Conservation (phyloP, 495 filamentous ascomycete species). For the Daldinia childiae region DNA sequence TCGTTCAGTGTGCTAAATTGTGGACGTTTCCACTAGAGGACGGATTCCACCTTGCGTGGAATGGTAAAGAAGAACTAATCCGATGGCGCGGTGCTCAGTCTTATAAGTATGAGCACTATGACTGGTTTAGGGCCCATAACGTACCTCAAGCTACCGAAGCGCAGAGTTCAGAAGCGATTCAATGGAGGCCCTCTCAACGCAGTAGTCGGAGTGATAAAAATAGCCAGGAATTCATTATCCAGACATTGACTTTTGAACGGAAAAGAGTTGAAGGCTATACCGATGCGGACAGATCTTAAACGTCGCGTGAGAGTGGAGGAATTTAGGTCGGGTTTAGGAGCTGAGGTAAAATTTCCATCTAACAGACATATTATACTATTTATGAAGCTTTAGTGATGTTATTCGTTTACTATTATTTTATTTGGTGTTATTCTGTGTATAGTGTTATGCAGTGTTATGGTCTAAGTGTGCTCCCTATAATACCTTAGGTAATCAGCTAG, state of each 20-base stretch:
- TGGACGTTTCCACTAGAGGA: slow-evolving; percentile 42
- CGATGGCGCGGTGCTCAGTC: slow-evolving; percentile 38
- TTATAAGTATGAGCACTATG: slow-evolving; percentile 25
- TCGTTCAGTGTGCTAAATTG: slow-evolving; percentile 42
- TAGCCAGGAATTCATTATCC: slow-evolving; percentile 28
- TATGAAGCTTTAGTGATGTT: neutral
- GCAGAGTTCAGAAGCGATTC: neutral
- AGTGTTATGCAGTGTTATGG: no score
- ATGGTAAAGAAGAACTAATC: slow-evolving; percentile 23
- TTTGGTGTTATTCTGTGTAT: no score
- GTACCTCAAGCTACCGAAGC: neutral
- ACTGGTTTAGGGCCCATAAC: slow-evolving; percentile 14
- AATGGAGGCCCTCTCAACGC: slow-evolving; percentile 10
- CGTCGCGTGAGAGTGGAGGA: neutral
- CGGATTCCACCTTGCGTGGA: slow-evolving; percentile 37
- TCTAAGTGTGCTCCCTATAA: no score
- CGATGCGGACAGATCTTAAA: neutral
- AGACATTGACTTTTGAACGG: slow-evolving; percentile 26
- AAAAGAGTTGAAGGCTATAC: neutral
- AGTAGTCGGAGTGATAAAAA: neutral
- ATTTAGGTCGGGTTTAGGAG: neutral
- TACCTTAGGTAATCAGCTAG: no score
- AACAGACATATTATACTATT: neutral
- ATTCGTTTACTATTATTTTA: no score
- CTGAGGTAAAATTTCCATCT: neutral